Conservation (phyloP, 2,329 filamentous ascomycete species). For the Daldinia sp. region DNA sequence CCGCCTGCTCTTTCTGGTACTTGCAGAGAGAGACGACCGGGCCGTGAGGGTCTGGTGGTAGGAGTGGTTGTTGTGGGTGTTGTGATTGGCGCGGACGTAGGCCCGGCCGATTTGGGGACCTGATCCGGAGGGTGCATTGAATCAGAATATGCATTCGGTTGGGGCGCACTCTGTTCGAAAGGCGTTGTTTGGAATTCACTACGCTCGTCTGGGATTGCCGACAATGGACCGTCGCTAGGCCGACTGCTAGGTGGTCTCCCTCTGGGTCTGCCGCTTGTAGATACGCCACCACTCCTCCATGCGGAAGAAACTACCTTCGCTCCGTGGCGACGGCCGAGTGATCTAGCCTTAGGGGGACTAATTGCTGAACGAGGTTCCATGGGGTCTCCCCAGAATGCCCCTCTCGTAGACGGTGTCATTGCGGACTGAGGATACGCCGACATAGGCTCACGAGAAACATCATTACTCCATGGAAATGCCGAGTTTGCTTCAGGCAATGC, state of each 20-base stretch:
- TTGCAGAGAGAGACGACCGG: constrained; percentile 69
- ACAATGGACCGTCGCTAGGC: constrained; percentile 72
- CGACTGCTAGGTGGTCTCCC: constrained; percentile 83
- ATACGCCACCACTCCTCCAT: constrained; percentile 77
- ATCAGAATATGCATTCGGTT: constrained; percentile 44
- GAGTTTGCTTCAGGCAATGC: constrained; percentile 52
- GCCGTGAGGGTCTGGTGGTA: constrained; percentile 51
- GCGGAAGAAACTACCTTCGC: constrained; percentile 89
- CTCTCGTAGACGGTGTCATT: constrained; percentile 72
- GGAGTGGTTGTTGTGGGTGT: constrained; percentile 29
- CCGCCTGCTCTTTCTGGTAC: constrained; percentile 72
- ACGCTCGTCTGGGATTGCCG: constrained; percentile 73
- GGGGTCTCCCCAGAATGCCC: constrained; percentile 66
- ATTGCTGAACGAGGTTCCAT: constrained; percentile 78
- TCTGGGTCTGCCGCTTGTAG: constrained; percentile 76
- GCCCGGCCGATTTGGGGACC: constrained; percentile 41
- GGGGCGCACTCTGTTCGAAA: constrained; percentile 40
- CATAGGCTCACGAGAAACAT: constrained; percentile 68
- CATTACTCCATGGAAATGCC: constrained; percentile 63
- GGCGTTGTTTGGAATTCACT: constrained; percentile 59
- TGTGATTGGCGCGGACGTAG: constrained; percentile 42
- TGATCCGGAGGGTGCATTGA: constrained; percentile 46
- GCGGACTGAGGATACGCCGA: constrained; percentile 83
- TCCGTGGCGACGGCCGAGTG: constrained; percentile 74
- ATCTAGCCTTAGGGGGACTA: constrained; percentile 71